Conservation (phyloP, 164 flowering plant species). For the grape (Vitis vinifera) region ASM3070453v1 NC_081815.1:8486501-8487000, state of each 20-base stretch:
- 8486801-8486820: no score
- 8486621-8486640: conserved; percentile 44
- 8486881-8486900: not conserved
- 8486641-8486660: conserved; percentile 87
- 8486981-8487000: conserved; percentile 67
- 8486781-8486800: no score
- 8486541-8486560: conserved; percentile 56
- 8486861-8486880: not conserved
- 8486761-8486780: no score
- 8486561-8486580: conserved; percentile 62
- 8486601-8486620: conserved; percentile 79
- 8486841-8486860: no score
- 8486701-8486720: conserved; percentile 26
- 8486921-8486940: conserved; percentile 69
- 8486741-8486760: no score
- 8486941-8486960: conserved; percentile 81
- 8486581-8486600: conserved; percentile 50
- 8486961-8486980: conserved; percentile 70
- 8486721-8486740: not conserved
- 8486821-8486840: no score
- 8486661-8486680: conserved; percentile 85
- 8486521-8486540: conserved; percentile 54
- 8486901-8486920: conserved; percentile 43
- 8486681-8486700: conserved; percentile 55
- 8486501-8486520: conserved; percentile 52